phyloP scores from a whole-genome alignment of 2,329 filamentous ascomycete species.

The Teratosphaeria viscida region DNA sequence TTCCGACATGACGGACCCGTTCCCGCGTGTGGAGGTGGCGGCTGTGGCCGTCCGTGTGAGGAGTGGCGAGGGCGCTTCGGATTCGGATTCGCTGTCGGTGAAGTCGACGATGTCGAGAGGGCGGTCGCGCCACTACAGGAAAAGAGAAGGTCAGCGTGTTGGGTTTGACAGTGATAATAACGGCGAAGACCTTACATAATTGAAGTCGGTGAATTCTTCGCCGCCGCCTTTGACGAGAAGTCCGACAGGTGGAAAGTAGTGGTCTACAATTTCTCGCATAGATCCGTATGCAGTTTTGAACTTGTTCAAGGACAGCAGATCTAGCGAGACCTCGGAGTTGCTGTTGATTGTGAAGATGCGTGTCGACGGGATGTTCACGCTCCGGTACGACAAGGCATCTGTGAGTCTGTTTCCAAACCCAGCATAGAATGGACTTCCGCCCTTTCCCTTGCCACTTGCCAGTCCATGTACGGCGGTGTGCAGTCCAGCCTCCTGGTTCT shows the following conservation, averaged over 20 bases:
- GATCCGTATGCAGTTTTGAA: slow-evolving; percentile 95
- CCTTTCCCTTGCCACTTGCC: slow-evolving; percentile 16
- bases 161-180: neutral
- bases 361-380: slow-evolving; percentile 86
- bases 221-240: slow-evolving; percentile 80
- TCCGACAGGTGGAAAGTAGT: slow-evolving; percentile 90
- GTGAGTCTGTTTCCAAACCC: slow-evolving; percentile 95
- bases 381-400: slow-evolving; percentile 90
- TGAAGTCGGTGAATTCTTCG: slow-evolving; percentile 94
- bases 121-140: slow-evolving; percentile 61
- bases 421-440: slow-evolving; percentile 70
- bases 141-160: neutral
- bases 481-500: slow-evolving; percentile 18
- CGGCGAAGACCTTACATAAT: slow-evolving; percentile 42
- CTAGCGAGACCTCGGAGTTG: slow-evolving; percentile 87
- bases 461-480: slow-evolving; percentile 11
- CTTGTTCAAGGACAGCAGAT: slow-evolving; percentile 81
- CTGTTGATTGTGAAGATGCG: slow-evolving; percentile 98
- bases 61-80: slow-evolving; percentile 8
- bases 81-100: slow-evolving; percentile 59
- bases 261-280: slow-evolving; percentile 94
- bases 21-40: slow-evolving; percentile 1
- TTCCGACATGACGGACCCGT: slow-evolving; percentile 19
- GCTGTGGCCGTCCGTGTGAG: slow-evolving; percentile 9
- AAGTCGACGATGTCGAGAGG: slow-evolving; percentile 83